Base-by-base conservation (phyloP, 2,329 filamentous ascomycete genomes). In the Didymella exigua region DNA sequence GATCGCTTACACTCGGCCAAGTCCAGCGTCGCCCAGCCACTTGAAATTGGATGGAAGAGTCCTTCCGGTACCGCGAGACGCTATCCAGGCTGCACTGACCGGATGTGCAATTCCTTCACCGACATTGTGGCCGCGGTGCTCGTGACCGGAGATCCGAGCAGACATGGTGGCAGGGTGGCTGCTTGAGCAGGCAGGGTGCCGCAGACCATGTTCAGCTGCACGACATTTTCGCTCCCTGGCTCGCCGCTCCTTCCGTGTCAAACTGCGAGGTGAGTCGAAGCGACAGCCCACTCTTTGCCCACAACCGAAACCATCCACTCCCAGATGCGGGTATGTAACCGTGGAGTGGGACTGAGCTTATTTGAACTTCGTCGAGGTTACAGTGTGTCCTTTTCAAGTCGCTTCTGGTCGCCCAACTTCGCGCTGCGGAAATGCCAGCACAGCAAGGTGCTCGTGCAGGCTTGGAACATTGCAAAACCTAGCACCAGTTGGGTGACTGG, bases 341-440 rank as follows among this genome's bases (percentile, higher is more conserved):
- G 62, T 59, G 61, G 43, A 62, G 65, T 68, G 66, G 67, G 67
- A 66, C 66, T 65, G 67, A 68, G 67, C 67, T 70, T 70, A 70
- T 65, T 68, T 63, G 59, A 54, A 70, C 67, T 61, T 56, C 55
- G 44, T 56, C 40, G 53, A 51, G 51, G 43, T 43, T 44, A 48
- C 31, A 37, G 34, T 47, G 40, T 46, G 46, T 42, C 46, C 30
- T 46, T 11, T 46, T 26, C 21, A 31, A 18, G 21, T 42, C 52
- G 46, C 52, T 36, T 47, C 34, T 31, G 46, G 26, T 38, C 44
- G 27, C 40, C 24, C 34, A 44, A 10, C 11, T 30, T 24, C 14
- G 40, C 36, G 34, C 34, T 26, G 52, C 34, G 13, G 42, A 13
- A n/a, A n/a, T 33, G 52, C 41, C 46, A 55, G 36, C 45, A 30